Base-by-base conservation (phyloP, 1,284 basidiomycete genomes). In the Ganoderma meredithae region DNA sequence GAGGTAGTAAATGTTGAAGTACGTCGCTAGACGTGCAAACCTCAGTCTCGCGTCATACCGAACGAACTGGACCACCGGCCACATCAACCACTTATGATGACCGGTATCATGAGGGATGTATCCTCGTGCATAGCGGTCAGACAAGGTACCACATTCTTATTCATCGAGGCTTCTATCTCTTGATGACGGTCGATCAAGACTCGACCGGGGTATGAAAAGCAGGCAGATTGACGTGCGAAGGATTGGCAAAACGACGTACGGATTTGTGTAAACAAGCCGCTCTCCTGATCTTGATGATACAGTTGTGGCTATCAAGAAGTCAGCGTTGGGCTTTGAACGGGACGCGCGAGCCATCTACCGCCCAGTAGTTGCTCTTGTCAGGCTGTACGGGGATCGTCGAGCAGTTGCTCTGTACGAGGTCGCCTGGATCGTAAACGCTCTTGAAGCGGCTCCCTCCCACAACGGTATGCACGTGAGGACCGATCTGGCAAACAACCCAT, bases 1-100 rank as follows among this genome's bases (percentile, higher is more conserved):
- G 62, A 78, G 70, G 66, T 79, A 79, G 68, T 78, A 77, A 43
- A 77, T 77, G 70, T 74, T 74, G 65, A 73, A 73, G 36, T 49
- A 31, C 15, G 73, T 66, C 31, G 69, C 72, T 72, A 41, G 13
- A 44, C 5, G 41, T 52, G 43, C 25, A 43, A 68, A 25, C 60
- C 63, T 19, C 55, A 72, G 49, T 60, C 1, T 39, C 19, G 3
- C 10, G 10, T n/a, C 49, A 65, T n/a, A 8, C n/a, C 7, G 8
- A 25, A 49, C 22, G 27, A 31, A 10, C 27, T 22, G 15, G 17
- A 55, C 17, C 15, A 7, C 25, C 52, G 27, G 15, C 1, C 31
- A 33, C 31, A 15, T 33, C 31, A 55, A 15, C 31, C 27, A 22
- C 1, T 22, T 59, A 40, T 59, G 56, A 59, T 40, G 19, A 19